Evolutionary conservation across 108 stramenopile genomes (phyloP), one percentile per base, ranked within the genome.

Genomic region (Discostella pseudostelligera): DNA sequence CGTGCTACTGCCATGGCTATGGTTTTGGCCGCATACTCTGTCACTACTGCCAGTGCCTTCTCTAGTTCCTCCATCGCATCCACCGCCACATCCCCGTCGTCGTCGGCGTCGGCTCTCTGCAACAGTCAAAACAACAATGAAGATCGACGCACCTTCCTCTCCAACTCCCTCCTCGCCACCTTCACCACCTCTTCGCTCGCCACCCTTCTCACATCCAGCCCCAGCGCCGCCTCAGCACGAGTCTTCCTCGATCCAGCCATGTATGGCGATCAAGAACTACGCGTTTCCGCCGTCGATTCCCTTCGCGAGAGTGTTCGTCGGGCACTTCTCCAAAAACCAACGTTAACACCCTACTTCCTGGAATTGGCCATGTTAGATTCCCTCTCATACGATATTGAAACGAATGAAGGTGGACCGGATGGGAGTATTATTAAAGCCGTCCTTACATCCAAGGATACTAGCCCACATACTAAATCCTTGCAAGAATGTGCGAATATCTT

Each of bases 191-290:
- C n/a, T n/a, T n/a, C n/a, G n/a, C n/a, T n/a, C n/a, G 44, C 69
- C 39, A 50, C 51, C 49, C 9, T 40, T 37, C 48, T 65, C 56
- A 37, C 50, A 36, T 56, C 68, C 39, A 25, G 62, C 9, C 25
- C 40, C 19, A 69, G 62, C 29, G 32, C 28, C 42, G 35, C 89
- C 10, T 79, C 76, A 0, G 92, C 92, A 8, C 71, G 78, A 32
- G 86, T 94, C 56, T 94, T 81, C 60, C 85, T 94, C 54, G 92
- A 94, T 78, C 92, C 92, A 14, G 92, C 89, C 37, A 87, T 89
- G 86, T 94, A 94, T 59, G 92, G 92, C 26, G 92, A 94, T 65
- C 92, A 94, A 81, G 92, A 94, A 72, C 63, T 89, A 5, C 78
- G 89, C 13, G 84, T 89, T 7, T 81, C 89, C 39, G 89, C 92